Conservation (phyloP, 331 rosid genomes). For the Rhamnella rubrinervis region DNA sequence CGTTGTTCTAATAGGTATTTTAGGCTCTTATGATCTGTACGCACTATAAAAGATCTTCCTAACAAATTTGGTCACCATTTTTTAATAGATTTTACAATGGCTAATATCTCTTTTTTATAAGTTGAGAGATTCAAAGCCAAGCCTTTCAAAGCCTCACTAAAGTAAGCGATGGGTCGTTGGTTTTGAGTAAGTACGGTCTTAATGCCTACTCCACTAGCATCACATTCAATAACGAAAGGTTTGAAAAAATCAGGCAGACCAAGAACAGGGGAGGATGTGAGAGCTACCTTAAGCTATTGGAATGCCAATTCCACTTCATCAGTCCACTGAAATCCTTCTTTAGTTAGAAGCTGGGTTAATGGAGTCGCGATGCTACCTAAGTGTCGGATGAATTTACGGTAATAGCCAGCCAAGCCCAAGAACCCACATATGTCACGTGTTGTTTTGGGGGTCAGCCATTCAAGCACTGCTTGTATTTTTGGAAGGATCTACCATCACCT, state of each 20-base stretch:
- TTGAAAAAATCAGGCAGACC: no score
- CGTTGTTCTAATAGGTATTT: neutral
- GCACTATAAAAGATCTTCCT: neutral
- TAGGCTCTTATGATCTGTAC: neutral
- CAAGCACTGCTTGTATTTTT: no score
- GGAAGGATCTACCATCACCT: neutral
- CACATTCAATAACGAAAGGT: no score
- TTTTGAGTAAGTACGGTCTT: neutral
- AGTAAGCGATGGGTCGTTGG: neutral
- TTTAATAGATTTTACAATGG: neutral
- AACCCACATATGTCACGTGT: neutral
- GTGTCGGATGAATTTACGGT: neutral
- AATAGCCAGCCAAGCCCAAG: neutral
- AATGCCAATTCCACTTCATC: no score
- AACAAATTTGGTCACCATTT: neutral
- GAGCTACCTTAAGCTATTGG: neutral
- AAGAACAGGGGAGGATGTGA: no score
- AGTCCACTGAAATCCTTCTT: neutral
- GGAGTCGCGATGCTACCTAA: neutral
- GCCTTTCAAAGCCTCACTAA: neutral
- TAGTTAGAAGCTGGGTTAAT: neutral
- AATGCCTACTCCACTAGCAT: neutral
- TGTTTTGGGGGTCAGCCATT: neutral
- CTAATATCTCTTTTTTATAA: neutral
- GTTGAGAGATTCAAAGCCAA: neutral